These are phyloP conservation scores for Phialemonium atrogriseum DNA, from an alignment of 2,329 filamentous ascomycete species.

Conservation along the genomic window DNA sequence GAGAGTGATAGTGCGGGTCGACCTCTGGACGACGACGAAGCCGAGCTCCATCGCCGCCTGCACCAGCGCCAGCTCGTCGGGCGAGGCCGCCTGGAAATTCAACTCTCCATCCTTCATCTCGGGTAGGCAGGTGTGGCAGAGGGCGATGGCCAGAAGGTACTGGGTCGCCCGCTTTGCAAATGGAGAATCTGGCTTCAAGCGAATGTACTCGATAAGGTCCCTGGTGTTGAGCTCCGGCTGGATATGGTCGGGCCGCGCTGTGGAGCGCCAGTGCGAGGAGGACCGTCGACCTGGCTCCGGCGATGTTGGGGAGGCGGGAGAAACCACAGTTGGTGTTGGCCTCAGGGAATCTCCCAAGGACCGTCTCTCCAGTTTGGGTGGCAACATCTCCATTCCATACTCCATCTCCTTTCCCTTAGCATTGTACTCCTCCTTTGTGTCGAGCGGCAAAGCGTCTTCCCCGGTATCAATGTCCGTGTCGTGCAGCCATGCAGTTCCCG, in stretches of 20 bases:
- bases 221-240: slow-evolving; percentile 56
- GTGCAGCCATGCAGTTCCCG: slow-evolving; percentile 83
- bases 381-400: slow-evolving; percentile 8
- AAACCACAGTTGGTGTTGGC: slow-evolving; percentile 10
- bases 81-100: slow-evolving; percentile 75
- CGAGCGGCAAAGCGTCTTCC: no score
- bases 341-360: no score
- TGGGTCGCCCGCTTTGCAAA: slow-evolving; percentile 75
- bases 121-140: slow-evolving; percentile 87
- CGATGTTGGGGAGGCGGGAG: slow-evolving; percentile 16
- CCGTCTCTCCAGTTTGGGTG: slow-evolving; percentile 14
- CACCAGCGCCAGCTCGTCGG: slow-evolving; percentile 82
- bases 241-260: slow-evolving; percentile 35
- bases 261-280: slow-evolving; percentile 42
- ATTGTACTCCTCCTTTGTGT: slow-evolving; percentile 14
- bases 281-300: slow-evolving; percentile 25
- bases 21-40: slow-evolving; percentile 66
- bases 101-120: slow-evolving; percentile 61
- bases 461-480: slow-evolving; percentile 53
- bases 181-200: slow-evolving; percentile 61
- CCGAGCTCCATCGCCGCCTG: slow-evolving; percentile 79
- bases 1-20: slow-evolving; percentile 58
- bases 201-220: slow-evolving; percentile 72
- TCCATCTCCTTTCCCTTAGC: slow-evolving; percentile 11
- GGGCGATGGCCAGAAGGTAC: slow-evolving; percentile 73